phyloP scores from a whole-genome alignment of 306 rosid species.

The Vachellia pachyceras region DNA sequence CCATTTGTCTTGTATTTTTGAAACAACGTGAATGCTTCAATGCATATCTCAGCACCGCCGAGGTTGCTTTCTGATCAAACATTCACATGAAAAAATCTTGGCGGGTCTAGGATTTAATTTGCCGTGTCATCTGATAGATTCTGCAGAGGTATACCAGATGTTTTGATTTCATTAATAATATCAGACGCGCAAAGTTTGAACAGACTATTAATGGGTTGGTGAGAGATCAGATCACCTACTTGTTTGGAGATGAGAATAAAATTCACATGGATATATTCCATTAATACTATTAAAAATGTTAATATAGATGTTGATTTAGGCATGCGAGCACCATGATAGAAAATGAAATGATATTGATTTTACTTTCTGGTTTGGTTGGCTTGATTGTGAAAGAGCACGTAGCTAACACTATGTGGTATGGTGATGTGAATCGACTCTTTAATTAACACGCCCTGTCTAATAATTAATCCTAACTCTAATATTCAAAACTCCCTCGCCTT shows the following conservation, averaged over 20 bases:
- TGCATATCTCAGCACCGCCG: slow-evolving; percentile 35
- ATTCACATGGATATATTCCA: not conserved
- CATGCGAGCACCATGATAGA: slow-evolving; percentile 33
- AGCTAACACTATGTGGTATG: not conserved
- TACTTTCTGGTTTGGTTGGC: slow-evolving; percentile 35
- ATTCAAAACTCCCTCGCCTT: slow-evolving; percentile 25
- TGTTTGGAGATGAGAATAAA: not conserved
- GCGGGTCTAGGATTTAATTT: not conserved
- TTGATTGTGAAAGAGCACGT: slow-evolving; percentile 23
- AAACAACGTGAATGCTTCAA: slow-evolving; percentile 42
- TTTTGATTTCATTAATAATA: not conserved
- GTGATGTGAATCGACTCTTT: slow-evolving; percentile 15
- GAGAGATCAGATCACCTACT: not conserved
- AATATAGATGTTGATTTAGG: not conserved
- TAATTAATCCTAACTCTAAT: slow-evolving; percentile 33
- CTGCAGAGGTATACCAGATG: not conserved
- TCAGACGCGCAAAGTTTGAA: not conserved
- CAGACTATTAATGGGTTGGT: not conserved
- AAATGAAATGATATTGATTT: slow-evolving; percentile 12
- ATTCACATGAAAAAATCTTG: not conserved
- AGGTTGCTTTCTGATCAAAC: slow-evolving; percentile 19
- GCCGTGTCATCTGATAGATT: not conserved
- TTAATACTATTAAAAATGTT: not conserved
- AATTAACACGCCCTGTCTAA: not conserved
- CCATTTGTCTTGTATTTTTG: slow-evolving; percentile 50